Base-by-base conservation (phyloP, 2,329 filamentous ascomycete species). In the Colletotrichum magnum region DNA sequence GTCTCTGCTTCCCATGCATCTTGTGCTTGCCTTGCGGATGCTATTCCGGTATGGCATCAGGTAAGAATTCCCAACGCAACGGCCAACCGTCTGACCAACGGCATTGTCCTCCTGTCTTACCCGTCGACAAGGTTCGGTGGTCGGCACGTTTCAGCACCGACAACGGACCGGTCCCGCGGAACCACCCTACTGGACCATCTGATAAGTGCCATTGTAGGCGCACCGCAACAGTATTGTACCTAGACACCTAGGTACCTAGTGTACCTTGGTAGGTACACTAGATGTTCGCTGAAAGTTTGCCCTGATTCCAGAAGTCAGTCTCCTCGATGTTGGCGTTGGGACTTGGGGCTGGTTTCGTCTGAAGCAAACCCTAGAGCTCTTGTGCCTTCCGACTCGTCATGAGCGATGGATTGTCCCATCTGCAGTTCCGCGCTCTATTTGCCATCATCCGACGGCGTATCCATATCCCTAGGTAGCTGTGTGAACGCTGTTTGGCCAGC, bases 91-190 rank as follows among this genome's bases (percentile, higher is more conserved):
- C 47, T 18, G 10, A 21, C 50, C 50, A 18, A 61, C 50, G 59
- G 59, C 59, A 62, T 62, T 54, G 41, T 45, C 36, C 36, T 13
- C 47, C 47, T 43, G 57, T 43, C 58, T 53, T 26, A 15, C 36
- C 13, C 32, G 21, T 60, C 56, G 62, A 66, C 66, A 66, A 66
- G 66, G 66, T 66, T 66, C 56, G 56, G 56, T 52, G 43, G 66
- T 66, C 51, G 56, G 51, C 51, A 18, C 45, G 66, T 69, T 66
- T 69, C 57, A 64, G 56, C 62, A 69, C 56, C 56, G 51, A 66
- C 56, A 45, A 54, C 43, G 66, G 62, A 57, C 56, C 62, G 51
- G 66, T 61, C 62, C 66, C 66, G 62, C 56, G 51, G 66, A 45
- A 53, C 66, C 56, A 54, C 10, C 45, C 18, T 66, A 62, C 56